phyloP scores from a whole-genome alignment of 805 yeast genomes.

The Schizosaccharomyces pombe region DNA sequence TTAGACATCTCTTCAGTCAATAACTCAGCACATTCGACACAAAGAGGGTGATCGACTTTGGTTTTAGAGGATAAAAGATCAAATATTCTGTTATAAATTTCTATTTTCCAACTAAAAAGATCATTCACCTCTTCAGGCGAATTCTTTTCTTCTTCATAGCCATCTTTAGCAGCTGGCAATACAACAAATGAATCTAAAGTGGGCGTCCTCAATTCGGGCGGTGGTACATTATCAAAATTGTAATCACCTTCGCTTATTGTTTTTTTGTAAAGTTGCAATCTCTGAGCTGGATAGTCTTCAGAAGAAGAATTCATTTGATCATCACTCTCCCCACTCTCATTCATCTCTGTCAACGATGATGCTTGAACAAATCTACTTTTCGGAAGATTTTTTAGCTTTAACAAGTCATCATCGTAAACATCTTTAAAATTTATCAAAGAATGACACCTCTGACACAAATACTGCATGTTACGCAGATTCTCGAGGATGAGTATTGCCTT shows the following conservation, averaged over 20 bases:
- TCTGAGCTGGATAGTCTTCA: neutral
- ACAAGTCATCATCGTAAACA: neutral
- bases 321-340: neutral
- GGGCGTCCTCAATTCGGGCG: neutral
- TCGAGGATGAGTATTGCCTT: neutral
- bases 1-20: conserved; percentile 40
- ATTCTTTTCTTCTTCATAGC: neutral
- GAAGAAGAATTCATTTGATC: neutral
- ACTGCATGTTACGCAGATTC: neutral
- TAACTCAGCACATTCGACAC: conserved; percentile 57
- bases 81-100: conserved; percentile 38
- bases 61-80: conserved; percentile 47
- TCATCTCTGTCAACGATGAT: neutral
- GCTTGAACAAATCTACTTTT: neutral
- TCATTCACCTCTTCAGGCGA: conserved; percentile 8
- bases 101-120: conserved; percentile 9
- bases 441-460: neutral
- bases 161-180: neutral
- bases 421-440: neutral
- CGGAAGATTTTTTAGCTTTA: neutral
- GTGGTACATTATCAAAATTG: neutral
- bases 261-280: neutral
- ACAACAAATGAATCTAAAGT: conserved; percentile 3
- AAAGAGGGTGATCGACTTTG: conserved; percentile 67
- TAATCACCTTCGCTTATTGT: neutral